phyloP scores from a whole-genome alignment of 1,284 basidiomycete genomes.

The Rhodotorula sp. region DNA sequence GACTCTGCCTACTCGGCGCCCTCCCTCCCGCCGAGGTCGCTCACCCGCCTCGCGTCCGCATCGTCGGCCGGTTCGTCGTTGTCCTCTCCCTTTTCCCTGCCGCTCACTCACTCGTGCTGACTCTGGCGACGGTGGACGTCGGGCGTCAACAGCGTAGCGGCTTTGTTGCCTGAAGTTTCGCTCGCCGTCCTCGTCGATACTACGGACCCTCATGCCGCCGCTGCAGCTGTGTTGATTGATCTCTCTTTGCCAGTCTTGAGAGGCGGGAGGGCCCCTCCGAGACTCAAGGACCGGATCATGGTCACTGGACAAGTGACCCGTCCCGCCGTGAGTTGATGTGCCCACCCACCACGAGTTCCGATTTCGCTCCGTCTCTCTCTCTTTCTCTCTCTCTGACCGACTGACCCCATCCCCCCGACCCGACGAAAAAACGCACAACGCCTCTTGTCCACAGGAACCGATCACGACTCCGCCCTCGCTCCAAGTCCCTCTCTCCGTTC shows the following conservation, averaged over 20 bases:
- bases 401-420: no score
- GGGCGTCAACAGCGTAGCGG: not conserved
- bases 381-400: no score
- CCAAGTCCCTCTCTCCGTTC: not conserved
- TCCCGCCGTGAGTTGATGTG: not conserved
- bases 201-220: not conserved
- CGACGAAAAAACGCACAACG: no score
- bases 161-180: not conserved
- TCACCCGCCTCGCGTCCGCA: slow-evolving; percentile 4
- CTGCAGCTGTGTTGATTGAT: not conserved
- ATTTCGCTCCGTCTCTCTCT: no score
- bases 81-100: not conserved
- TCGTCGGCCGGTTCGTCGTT: slow-evolving; percentile 20
- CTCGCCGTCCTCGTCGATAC: not conserved
- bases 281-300: slow-evolving; percentile 7
- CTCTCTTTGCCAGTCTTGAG: not conserved
- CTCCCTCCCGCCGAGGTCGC: not conserved
- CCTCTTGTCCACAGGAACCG: no score
- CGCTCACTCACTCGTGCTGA: not conserved
- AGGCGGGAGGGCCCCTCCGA: not conserved
- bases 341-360: no score
- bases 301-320: not conserved
- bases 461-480: not conserved
- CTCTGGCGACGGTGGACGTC: not conserved
- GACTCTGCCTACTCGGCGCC: not conserved